A percentile compares a stretch with the other conserved stretches of the same genome.
Conservation (phyloP, 768 basidiomycete species). For the Tulasnella sp. region DNA sequence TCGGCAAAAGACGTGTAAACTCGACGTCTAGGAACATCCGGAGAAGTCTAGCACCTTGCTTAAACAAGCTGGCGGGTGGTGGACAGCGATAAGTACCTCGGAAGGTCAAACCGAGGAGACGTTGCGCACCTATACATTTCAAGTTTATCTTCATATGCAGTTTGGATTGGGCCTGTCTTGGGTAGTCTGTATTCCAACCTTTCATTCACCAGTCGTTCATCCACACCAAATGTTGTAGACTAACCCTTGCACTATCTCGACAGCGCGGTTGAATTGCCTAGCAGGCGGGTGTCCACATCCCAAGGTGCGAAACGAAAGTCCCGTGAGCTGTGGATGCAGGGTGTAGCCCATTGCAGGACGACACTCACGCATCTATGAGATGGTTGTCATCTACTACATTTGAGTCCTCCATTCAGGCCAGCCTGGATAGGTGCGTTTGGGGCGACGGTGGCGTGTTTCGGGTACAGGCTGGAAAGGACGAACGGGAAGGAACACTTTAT, state of each 20-base stretch:
- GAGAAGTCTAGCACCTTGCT: slow-evolving; percentile 53
- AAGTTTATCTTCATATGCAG: slow-evolving; percentile 89
- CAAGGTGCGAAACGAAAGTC: not conserved
- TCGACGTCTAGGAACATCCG: not conserved
- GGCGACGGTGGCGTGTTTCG: not conserved
- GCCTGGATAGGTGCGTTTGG: not conserved
- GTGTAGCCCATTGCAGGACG: too few species aligned
- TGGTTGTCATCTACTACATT: slow-evolving; percentile 4
- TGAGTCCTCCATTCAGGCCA: not conserved
- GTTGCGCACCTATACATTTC: slow-evolving; percentile 70
- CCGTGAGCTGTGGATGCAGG: too few species aligned
- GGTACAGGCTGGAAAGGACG: not conserved
- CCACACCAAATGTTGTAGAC: slow-evolving; percentile 1
- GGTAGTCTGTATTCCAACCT: slow-evolving; percentile 40
- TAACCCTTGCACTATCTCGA: slow-evolving; percentile 73
- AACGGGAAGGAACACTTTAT: too few species aligned
- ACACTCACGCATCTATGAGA: slow-evolving; percentile 12
- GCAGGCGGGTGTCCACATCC: not conserved
- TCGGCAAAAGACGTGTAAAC: not conserved
- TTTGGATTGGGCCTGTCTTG: slow-evolving; percentile 90
- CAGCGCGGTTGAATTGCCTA: slow-evolving; percentile 80
- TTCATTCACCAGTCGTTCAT: not conserved
- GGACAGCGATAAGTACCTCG: not conserved
- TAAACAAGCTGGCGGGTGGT: slow-evolving; percentile 52
- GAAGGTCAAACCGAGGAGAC: not conserved